A percentile compares a stretch with the other conserved stretches of the same genome.
Conservation (phyloP, 1,284 basidiomycete species). For the Leucoagaricus sp. region DNA sequence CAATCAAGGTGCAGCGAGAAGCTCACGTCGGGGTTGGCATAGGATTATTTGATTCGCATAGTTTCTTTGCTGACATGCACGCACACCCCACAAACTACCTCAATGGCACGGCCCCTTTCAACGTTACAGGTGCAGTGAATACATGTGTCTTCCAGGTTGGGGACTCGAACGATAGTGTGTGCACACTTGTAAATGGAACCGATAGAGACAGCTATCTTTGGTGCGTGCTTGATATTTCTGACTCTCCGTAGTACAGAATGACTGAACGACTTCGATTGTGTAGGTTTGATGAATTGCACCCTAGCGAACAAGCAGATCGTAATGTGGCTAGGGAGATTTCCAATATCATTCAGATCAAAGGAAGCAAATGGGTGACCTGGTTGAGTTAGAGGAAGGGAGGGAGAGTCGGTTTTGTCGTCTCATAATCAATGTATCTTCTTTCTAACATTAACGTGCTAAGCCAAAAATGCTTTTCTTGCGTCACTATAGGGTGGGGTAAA, state of each 20-base stretch:
- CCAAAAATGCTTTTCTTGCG: no score
- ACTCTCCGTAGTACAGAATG: neutral
- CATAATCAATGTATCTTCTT: no score
- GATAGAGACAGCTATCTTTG: conserved; percentile 56
- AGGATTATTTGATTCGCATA: conserved; percentile 56
- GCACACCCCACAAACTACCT: conserved; percentile 48
- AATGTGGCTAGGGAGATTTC: conserved; percentile 52
- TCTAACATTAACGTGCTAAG: no score
- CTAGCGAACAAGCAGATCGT: conserved; percentile 54
- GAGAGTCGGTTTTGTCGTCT: no score
- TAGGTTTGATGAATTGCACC: conserved; percentile 60
- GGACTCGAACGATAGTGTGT: conserved; percentile 32
- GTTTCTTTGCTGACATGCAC: conserved; percentile 55
- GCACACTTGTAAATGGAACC: conserved; percentile 43
- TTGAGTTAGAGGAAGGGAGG: no score
- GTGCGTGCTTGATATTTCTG: conserved; percentile 34
- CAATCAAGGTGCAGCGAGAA: neutral
- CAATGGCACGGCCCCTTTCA: conserved; percentile 59
- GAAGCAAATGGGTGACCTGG: conserved; percentile 50
- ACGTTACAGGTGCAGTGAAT: conserved; percentile 50
- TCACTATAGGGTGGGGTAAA: no score
- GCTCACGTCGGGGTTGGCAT: neutral
- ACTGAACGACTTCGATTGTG: neutral
- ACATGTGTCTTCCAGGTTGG: conserved; percentile 45
- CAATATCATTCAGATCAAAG: conserved; percentile 40